Evolutionary conservation across 176 grass and related monocot species (phyloP).

Genomic region (Oropetium thomaeum): DNA sequence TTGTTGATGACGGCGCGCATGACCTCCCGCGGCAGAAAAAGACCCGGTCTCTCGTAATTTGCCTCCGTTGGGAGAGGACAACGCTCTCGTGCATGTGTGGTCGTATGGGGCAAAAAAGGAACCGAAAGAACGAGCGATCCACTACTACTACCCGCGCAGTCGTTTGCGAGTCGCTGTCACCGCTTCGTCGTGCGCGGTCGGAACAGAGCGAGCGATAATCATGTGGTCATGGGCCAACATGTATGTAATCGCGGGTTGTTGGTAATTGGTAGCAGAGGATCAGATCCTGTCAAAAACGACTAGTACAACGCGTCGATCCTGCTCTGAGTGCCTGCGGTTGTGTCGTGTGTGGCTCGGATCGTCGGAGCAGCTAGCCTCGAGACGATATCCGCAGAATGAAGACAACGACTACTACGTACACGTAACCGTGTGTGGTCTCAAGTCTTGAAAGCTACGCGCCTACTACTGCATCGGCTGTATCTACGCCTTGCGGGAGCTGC

Average conservation of each 20-base stretch:
- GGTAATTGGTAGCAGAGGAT: too few species aligned
- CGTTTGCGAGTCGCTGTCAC: conserved; percentile 40
- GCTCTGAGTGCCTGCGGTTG: too few species aligned
- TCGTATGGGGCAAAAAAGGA: conserved; percentile 31
- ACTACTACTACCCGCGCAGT: too few species aligned
- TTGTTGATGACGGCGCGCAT: too few species aligned
- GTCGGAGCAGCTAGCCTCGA: background rate
- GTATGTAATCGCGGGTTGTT: too few species aligned
- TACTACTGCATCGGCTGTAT: conserved; percentile 10
- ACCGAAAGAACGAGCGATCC: background rate
- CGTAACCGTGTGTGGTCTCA: background rate
- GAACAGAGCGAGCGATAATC: too few species aligned
- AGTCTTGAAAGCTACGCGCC: background rate
- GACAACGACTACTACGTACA: background rate
- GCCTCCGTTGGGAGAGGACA: conserved; percentile 19
- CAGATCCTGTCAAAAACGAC: conserved; percentile 32
- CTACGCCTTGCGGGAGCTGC: background rate
- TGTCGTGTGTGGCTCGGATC: background rate
- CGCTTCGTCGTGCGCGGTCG: background rate
- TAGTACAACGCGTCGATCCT: too few species aligned
- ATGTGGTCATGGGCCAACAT: too few species aligned
- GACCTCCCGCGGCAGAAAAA: too few species aligned
- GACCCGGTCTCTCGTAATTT: too few species aligned
- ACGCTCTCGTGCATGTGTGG: background rate
- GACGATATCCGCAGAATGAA: background rate